These are phyloP conservation scores for Coemansia sp. DNA, from an alignment of 192 early-diverging fungal genomes.

Conservation along the genomic window DNA sequence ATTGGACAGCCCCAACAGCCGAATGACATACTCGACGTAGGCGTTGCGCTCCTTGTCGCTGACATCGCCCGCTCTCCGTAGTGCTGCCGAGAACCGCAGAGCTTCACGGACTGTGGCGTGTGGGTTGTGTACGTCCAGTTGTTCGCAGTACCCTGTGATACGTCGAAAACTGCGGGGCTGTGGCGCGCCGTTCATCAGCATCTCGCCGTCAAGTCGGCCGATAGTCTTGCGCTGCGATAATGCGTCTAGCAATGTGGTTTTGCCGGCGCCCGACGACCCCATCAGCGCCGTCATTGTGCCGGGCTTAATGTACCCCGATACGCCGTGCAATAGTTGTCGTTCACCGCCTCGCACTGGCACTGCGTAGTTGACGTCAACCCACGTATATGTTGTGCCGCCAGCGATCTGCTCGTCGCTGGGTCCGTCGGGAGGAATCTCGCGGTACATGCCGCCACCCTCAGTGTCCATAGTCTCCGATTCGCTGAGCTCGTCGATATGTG, in stretches of 20 bases:
- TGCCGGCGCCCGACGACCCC: conserved; percentile 57
- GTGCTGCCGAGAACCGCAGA: conserved; percentile 63
- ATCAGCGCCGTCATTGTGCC: conserved; percentile 81
- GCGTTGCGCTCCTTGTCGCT: conserved; percentile 62
- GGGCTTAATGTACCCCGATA: conserved; percentile 69
- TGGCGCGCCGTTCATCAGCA: conserved; percentile 64
- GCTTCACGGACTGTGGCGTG: conserved; percentile 66
- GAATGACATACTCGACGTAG: conserved; percentile 74
- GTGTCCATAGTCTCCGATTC: conserved; percentile 9
- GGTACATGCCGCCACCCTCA: conserved; percentile 19
- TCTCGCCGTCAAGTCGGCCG: conserved; percentile 58
- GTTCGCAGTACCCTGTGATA: conserved; percentile 77
- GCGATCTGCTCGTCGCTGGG: conserved; percentile 36
- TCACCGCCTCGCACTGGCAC: conserved; percentile 66
- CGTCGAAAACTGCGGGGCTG: conserved; percentile 60
- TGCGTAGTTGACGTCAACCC: conserved; percentile 69
- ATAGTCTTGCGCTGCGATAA: conserved; percentile 74
- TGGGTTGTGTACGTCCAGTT: conserved; percentile 75
- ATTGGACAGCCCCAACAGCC: conserved; percentile 68
- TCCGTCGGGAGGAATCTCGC: neutral
- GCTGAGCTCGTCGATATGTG: conserved; percentile 35
- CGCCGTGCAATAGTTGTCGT: conserved; percentile 66
- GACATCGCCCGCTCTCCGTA: conserved; percentile 64
- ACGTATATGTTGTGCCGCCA: conserved; percentile 61
- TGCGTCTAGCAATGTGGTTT: conserved; percentile 66